Evolutionary conservation across 495 filamentous ascomycete species (phyloP), one percentile per base, ranked within the genome.

Genomic region (Parathielavia appendiculata): DNA sequence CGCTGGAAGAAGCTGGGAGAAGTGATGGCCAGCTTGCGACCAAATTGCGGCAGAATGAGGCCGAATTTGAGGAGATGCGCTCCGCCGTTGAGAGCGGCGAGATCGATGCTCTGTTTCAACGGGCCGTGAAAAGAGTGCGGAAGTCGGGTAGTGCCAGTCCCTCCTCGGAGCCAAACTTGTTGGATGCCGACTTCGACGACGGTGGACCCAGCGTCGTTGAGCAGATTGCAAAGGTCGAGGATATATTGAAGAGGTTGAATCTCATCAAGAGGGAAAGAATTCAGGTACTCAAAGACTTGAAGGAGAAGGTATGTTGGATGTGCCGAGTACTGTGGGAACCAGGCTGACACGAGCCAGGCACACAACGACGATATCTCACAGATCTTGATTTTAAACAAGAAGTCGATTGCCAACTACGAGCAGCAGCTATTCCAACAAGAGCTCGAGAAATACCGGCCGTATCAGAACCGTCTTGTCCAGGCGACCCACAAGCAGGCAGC

Each of bases 301-400:
- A 97, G 72, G 91, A 96, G 49, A 97, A 95, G 85, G 93, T 95
- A 71, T 57, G 77, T 63, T 47, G 6, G 8, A n/a, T 23, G 13
- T 11, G 5, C 17, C 16, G 16, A 10, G 41, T 12, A 5, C 19
- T 38, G 22, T 7, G 30, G 16, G 40, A 39, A 22, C 14, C 9
- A 10, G 13, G 20, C 71, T 79, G 47, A 81, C 60, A 41, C 16
- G 20, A 13, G 26, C 41, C 57, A 98, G 92, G 86, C 92, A 48
- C 93, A 93, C 73, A 88, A 85, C 65, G 95, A 98, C 64, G 95
- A 98, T 66, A 97, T 97, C 61, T 96, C 92, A 13, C 92, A 95
- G 66, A 91, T 97, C 23, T 75, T 97, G 62, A 97, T 98, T 48
- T 78, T 98, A 39, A 98, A 98, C 78, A 96, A 97, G 67, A 97